Base-by-base conservation (phyloP, 176 grass and related monocot genomes). In the Aegilops bicornis region DNA sequence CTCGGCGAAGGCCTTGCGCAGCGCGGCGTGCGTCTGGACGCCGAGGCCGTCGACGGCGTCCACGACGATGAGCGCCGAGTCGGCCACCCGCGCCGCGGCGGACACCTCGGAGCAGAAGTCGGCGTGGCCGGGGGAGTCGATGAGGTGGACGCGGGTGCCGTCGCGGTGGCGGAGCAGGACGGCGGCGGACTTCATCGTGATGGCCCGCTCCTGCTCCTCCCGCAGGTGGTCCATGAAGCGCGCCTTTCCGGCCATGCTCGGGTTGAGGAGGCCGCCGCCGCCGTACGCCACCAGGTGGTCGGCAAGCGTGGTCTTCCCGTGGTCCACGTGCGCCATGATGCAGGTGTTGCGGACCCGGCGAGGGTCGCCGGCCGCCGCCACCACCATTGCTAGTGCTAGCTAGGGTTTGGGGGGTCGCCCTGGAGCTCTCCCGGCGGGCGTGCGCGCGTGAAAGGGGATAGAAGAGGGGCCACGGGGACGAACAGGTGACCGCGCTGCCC, bases 91-190 rank as follows among this genome's bases (percentile, higher is more conserved):
- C 11, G 92, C 92, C 31, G 96, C 92, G 33, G 93, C 92, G 50
- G 96, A 98, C 70, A 98, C 93, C 93, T 98, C 96, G 31, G 88
- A 88, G 78, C 92, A 98, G 90, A 98, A 98, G 88, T 98, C 93
- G 62, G 96, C 94, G 86, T 98, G 96, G 19, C 96, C 96, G 2
- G 96, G 96, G 35, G 93, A 98, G 81, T 98, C 96, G 76, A 98
- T 98, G 75, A 98, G 91, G 89, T 93, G 90, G 82, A 98, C 77
- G 56, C 85, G 79, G 91, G 54, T 58, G 17, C 94, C 76, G 64
- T 22, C 29, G 3, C 2, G 32, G 66, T 87, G 88, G 78, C 82
- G 50, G 73, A 90, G 86, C 59, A 87, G 78, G 54, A 96, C 87
- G 32, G 96, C 78, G 29, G 93, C 93, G 22, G 91, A 94, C 82